phyloP scores from a whole-genome alignment of 2,329 filamentous ascomycete genomes.

The Graphium sp. region DNA sequence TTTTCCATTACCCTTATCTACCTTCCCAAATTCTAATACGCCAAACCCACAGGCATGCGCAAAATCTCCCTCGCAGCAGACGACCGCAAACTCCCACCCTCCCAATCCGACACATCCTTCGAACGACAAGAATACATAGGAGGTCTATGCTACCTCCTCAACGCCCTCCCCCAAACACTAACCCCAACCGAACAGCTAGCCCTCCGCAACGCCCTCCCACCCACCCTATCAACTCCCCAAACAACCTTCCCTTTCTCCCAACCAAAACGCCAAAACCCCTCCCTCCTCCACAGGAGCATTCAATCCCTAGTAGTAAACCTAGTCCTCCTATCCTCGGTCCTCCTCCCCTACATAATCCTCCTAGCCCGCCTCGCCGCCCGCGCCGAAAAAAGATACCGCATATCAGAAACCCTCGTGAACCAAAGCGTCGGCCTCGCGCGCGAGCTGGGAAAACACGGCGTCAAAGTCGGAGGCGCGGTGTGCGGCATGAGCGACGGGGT shows the following conservation, averaged over 20 bases:
- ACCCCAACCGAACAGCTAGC: conserved; percentile 1
- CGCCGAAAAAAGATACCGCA: conserved; percentile 1
- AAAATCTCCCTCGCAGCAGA: conserved; percentile 3
- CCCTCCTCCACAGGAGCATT: conserved; percentile 3
- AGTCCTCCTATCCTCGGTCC: background rate
- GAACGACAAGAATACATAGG: conserved; percentile 3
- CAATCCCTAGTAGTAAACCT: background rate
- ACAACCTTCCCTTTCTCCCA: background rate
- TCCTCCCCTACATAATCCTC: conserved; percentile 2
- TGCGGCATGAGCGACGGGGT: too few species aligned
- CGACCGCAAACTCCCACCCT: background rate
- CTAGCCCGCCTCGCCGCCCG: background rate
- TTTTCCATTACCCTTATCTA: too few species aligned
- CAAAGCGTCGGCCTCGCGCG: conserved; percentile 1
- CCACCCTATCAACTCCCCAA: background rate
- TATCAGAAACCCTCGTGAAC: background rate
- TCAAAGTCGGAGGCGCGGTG: background rate
- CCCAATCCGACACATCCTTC: conserved; percentile 2
- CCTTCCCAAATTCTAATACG: too few species aligned
- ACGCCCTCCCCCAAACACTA: conserved; percentile 2
- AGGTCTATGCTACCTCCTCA: conserved; percentile 3
- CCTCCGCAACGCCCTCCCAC: conserved; percentile 1
- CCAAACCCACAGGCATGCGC: conserved; percentile 2
- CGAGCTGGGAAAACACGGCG: background rate
- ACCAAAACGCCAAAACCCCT: background rate